These are phyloP conservation scores for Cryomyces minteri DNA, from an alignment of 495 filamentous ascomycete genomes.

Conservation along the genomic window DNA sequence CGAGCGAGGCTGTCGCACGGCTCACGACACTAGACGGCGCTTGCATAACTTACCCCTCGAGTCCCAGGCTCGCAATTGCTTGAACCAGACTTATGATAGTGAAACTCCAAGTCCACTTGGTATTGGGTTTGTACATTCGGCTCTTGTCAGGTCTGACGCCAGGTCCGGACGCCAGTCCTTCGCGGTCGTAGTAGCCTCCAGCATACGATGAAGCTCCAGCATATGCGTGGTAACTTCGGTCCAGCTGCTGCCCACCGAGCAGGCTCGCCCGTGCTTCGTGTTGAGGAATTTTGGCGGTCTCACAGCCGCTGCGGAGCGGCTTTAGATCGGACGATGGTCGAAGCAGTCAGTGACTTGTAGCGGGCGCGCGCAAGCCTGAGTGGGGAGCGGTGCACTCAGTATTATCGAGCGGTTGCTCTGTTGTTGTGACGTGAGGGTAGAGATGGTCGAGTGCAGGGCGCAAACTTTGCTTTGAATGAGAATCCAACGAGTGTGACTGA, in stretches of 20 bases:
- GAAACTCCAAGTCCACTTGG: constrained; percentile 79
- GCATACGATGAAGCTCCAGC: constrained; percentile 1
- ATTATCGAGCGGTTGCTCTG: no score
- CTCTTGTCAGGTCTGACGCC: constrained; percentile 3
- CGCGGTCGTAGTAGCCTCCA: constrained; percentile 35
- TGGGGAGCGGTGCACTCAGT: no score
- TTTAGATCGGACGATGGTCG: not conserved
- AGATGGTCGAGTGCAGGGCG: no score
- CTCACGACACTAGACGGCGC: no score
- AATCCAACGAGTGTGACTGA: no score
- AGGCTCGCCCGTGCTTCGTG: constrained; percentile 47
- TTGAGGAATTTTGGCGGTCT: constrained; percentile 33
- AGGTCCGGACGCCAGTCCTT: constrained; percentile 28
- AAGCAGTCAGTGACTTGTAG: no score
- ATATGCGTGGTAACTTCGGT: constrained; percentile 30
- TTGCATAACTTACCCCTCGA: constrained; percentile 57
- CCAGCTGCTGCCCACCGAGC: constrained; percentile 36
- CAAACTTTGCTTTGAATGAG: no score
- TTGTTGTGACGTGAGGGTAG: no score
- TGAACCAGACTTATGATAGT: constrained; percentile 56
- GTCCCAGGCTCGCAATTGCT: constrained; percentile 54
- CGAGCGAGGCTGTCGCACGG: constrained; percentile 12
- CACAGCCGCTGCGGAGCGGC: not conserved
- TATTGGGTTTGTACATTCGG: constrained; percentile 51
- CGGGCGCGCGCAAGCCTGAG: no score